These are phyloP conservation scores for Somion occarium DNA, from an alignment of 1,284 basidiomycete genomes.

Conservation along the genomic window DNA sequence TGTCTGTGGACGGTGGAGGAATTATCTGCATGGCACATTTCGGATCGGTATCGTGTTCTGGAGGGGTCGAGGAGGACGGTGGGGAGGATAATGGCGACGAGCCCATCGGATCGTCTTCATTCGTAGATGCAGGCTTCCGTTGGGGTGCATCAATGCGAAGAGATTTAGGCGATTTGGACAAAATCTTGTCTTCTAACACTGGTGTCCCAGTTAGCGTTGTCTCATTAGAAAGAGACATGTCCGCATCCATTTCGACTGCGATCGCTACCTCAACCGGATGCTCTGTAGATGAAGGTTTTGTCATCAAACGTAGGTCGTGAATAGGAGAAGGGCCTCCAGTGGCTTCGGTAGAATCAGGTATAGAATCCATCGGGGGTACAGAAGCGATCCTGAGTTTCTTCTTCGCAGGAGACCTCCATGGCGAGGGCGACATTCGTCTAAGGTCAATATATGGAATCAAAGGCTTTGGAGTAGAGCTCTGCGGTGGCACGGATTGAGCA, in stretches of 20 bases:
- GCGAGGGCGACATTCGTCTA: background rate
- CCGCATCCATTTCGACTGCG: background rate
- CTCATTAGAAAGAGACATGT: background rate
- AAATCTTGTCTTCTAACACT: background rate
- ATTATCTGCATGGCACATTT: background rate
- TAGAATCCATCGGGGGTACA: slow-evolving; percentile 6
- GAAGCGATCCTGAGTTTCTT: slow-evolving; percentile 3
- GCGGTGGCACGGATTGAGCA: slow-evolving; percentile 11
- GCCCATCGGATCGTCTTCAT: background rate
- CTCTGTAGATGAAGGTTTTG: background rate
- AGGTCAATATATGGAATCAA: slow-evolving; percentile 2
- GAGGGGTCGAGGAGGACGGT: background rate
- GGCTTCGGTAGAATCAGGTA: slow-evolving; percentile 1
- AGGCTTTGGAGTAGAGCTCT: background rate
- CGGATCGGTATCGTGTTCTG: background rate
- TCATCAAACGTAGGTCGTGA: background rate
- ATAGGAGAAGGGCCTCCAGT: background rate
- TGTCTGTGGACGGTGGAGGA: background rate
- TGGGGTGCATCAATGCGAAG: background rate
- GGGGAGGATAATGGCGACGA: background rate
- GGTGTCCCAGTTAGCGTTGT: background rate
- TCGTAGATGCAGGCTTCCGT: background rate
- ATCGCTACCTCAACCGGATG: background rate
- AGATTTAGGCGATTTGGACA: background rate
- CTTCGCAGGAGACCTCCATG: slow-evolving; percentile 2